phyloP scores from a whole-genome alignment of 805 yeast species.

The Lipomyces sp. region DNA sequence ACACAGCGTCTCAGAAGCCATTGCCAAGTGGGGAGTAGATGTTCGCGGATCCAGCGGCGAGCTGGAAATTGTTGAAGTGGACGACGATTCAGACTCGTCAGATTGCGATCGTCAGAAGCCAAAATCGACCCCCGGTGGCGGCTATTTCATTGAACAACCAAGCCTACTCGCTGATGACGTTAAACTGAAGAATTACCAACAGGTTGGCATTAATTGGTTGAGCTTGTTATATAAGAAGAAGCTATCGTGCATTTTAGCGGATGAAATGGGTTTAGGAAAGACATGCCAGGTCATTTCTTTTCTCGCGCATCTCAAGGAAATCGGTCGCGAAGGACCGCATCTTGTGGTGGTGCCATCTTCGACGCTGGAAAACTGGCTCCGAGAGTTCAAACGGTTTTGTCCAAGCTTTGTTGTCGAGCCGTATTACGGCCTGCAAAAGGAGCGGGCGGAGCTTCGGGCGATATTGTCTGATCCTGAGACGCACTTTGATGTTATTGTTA shows the following conservation, averaged over 20 bases:
- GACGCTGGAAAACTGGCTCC: constrained; percentile 94
- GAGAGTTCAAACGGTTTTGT: constrained; percentile 89
- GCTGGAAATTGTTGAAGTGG: constrained; percentile 53
- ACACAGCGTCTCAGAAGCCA: constrained; percentile 66
- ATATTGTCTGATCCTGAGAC: constrained; percentile 59
- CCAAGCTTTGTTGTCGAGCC: constrained; percentile 84
- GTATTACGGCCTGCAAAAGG: constrained; percentile 86
- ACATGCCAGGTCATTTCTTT: constrained; percentile 96
- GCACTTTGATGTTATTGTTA: constrained; percentile 83
- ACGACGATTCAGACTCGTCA: constrained; percentile 16
- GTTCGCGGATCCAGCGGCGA: constrained; percentile 68
- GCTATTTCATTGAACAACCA: constrained; percentile 71
- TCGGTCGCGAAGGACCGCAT: constrained; percentile 78
- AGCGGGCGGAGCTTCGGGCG: constrained; percentile 82
- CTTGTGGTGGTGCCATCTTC: constrained; percentile 95
- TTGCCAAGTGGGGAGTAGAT: constrained; percentile 86
- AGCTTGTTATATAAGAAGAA: constrained; percentile 74
- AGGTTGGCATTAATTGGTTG: constrained; percentile 97
- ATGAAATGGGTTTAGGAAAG: constrained; percentile 98
- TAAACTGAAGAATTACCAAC: constrained; percentile 84
- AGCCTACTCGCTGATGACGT: constrained; percentile 63
- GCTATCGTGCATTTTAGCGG: constrained; percentile 92
- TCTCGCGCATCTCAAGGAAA: constrained; percentile 78
- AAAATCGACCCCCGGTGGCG: constrained; percentile 38
- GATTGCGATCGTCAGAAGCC: constrained; percentile 14